These are phyloP conservation scores for Aspergillus hiratsukae DNA, from an alignment of 2,329 filamentous ascomycete species.

Conservation along the genomic window DNA sequence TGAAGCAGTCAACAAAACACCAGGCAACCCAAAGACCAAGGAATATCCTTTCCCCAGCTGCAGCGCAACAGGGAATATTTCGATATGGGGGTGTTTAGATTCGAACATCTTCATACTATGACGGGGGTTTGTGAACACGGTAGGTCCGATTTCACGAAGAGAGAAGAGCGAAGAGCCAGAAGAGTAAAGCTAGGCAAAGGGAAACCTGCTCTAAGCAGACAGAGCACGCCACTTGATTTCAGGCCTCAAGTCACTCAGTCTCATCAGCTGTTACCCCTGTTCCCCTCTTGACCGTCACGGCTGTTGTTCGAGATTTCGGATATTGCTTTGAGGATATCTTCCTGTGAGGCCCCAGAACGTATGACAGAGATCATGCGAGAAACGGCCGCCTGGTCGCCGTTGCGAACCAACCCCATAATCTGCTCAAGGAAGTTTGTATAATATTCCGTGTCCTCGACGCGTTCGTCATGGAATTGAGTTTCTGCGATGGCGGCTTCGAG, in stretches of 20 bases:
- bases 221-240: neutral
- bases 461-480: constrained; percentile 1
- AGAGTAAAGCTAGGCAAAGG: neutral
- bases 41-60: neutral
- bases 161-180: neutral
- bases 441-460: constrained; percentile 14
- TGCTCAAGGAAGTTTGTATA: constrained; percentile 24
- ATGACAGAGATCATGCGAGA: constrained; percentile 22
- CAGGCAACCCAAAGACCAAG: neutral
- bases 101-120: neutral
- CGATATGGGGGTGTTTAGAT: neutral
- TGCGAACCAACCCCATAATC: constrained; percentile 20
- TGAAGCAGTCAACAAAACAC: neutral
- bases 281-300: neutral
- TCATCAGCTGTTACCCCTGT: neutral
- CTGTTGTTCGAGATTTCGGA: constrained; percentile 7
- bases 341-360: constrained; percentile 25
- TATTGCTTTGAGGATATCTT: constrained; percentile 21
- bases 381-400: constrained; percentile 20
- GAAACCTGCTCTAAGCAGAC: neutral
- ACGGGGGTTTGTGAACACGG: neutral
- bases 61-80: neutral
- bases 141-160: neutral
- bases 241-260: neutral
- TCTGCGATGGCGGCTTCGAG: constrained; percentile 1